Evolutionary conservation across 2,329 filamentous ascomycete species (phyloP), one percentile per base, ranked within the genome.

Genomic region (Diaporthe nobilis): DNA sequence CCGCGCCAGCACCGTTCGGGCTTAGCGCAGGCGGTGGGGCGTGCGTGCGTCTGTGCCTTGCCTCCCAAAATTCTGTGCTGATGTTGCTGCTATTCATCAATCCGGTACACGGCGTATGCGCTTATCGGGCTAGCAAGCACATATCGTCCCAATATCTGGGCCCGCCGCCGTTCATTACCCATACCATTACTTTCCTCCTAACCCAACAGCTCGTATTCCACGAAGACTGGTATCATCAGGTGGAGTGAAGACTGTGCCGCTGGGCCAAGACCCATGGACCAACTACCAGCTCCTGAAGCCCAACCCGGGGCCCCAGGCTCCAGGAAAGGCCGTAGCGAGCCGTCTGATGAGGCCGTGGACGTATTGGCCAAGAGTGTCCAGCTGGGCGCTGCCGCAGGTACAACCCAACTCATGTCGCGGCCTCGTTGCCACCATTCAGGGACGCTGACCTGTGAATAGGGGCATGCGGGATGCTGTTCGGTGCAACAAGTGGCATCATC

Each of bases 401-500:
- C 31, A 34, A 22, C n/a, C 22, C 49, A 28, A 42, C 37, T 10
- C 13, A 25, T 20, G 20, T 34, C 4, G 28, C 13, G 12, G 37
- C 57, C 25, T 37, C 20, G 20, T 28, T 55, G 17, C 25, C 20
- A n/a, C 3, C 10, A 42, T 25, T 31, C 49, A 47, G n/a, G 13
- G 4, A 70, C 2, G 58, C 39, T 57, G 53, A 53, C 61, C 44
- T 28, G 9, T 65, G 58, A 34, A 37, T 34, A 93, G 93, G 92
- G 60, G 84, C 86, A 34, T 86, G 88, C 63, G 94, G 94, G 44
- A 82, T 93, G 37, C 82, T 94, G 42, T 87, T 91, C 71, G 94
- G 93, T 49, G 92, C 93, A 71, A 90, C 93, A 68, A 89, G 90
- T 49, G 95, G 95, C 39, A 93, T 97, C 63, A 83, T 96, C 65